Evolutionary conservation across 371 early-diverging fungal genomes (phyloP).

Genomic region (Neoconidiobolus thromboides): DNA sequence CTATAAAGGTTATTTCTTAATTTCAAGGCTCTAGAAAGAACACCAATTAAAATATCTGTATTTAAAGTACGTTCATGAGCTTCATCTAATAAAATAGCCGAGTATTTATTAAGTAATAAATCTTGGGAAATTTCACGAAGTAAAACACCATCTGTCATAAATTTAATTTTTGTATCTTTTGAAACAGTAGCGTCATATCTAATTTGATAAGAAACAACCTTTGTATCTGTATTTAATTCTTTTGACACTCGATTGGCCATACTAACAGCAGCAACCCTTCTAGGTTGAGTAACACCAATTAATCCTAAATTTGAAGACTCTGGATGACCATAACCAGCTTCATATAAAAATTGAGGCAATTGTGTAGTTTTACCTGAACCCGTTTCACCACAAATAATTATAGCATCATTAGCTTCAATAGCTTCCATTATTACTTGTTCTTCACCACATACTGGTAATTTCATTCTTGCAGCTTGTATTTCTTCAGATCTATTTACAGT

Average conservation of each 20-base stretch:
- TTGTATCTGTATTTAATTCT: slow-evolving; percentile 50
- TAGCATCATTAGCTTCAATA: slow-evolving; percentile 37
- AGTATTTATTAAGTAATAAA: slow-evolving; percentile 75
- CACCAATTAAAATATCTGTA: slow-evolving; percentile 92
- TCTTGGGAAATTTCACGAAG: slow-evolving; percentile 84
- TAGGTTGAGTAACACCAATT: slow-evolving; percentile 96
- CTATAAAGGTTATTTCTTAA: slow-evolving; percentile 23
- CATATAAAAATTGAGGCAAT: slow-evolving; percentile 96
- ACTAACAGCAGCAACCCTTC: slow-evolving; percentile 97
- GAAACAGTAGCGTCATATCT: slow-evolving; percentile 78
- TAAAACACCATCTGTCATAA: slow-evolving; percentile 99
- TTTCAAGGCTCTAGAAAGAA: slow-evolving; percentile 11
- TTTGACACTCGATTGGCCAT: slow-evolving; percentile 90
- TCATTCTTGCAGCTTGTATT: slow-evolving; percentile 50
- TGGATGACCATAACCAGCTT: slow-evolving; percentile 83
- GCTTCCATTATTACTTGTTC: slow-evolving; percentile 41
- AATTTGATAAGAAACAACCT: slow-evolving; percentile 44
- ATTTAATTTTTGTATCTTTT: slow-evolving; percentile 72
- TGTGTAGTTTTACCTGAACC: slow-evolving; percentile 98
- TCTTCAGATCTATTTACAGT: slow-evolving; percentile 49
- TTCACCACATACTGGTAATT: slow-evolving; percentile 80
- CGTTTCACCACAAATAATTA: slow-evolving; percentile 93
- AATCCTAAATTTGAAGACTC: slow-evolving; percentile 66
- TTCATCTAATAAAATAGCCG: slow-evolving; percentile 95
- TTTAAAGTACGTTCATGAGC: slow-evolving; percentile 97